Percentiles rank a stretch among this genome's conserved stretches.
Evolutionary conservation across 495 filamentous ascomycete genomes (phyloP).

Genomic region (Aspergillus egyptiacus): DNA sequence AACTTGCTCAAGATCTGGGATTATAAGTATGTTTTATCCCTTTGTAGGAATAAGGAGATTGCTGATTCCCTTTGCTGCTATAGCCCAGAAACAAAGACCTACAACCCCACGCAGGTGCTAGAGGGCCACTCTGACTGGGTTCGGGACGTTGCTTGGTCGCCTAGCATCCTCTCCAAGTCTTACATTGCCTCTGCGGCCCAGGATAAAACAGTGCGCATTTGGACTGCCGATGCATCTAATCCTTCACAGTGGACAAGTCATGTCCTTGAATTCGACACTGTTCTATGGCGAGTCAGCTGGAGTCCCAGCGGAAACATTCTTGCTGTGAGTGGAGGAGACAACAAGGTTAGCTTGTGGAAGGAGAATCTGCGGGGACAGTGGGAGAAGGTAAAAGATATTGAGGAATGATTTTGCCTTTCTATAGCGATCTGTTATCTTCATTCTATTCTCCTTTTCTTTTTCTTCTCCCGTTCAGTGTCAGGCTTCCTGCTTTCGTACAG

Average conservation of each 20-base stretch:
- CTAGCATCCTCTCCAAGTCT: constrained; percentile 83
- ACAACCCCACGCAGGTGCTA: constrained; percentile 50
- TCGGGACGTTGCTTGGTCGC: constrained; percentile 93
- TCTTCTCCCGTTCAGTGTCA: not conserved
- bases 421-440: constrained; percentile 14
- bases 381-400: constrained; percentile 94
- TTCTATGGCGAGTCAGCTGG: constrained; percentile 96
- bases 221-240: constrained; percentile 67
- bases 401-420: constrained; percentile 56
- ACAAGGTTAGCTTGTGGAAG: constrained; percentile 75
- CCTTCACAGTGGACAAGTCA: constrained; percentile 72
- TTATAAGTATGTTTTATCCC: constrained; percentile 40
- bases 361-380: constrained; percentile 63
- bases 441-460: not conserved
- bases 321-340: constrained; percentile 89
- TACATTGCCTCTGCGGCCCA: constrained; percentile 95
- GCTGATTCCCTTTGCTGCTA: constrained; percentile 3
- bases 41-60: not conserved
- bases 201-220: constrained; percentile 95
- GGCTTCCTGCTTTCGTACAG: not conserved
- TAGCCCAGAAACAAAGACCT: constrained; percentile 50
- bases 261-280: constrained; percentile 76
- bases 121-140: constrained; percentile 94
- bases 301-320: constrained; percentile 95
- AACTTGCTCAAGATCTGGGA: constrained; percentile 90